These are phyloP conservation scores for Colletotrichum brevisporum DNA, from an alignment of 2,329 filamentous ascomycete species.

Conservation along the genomic window DNA sequence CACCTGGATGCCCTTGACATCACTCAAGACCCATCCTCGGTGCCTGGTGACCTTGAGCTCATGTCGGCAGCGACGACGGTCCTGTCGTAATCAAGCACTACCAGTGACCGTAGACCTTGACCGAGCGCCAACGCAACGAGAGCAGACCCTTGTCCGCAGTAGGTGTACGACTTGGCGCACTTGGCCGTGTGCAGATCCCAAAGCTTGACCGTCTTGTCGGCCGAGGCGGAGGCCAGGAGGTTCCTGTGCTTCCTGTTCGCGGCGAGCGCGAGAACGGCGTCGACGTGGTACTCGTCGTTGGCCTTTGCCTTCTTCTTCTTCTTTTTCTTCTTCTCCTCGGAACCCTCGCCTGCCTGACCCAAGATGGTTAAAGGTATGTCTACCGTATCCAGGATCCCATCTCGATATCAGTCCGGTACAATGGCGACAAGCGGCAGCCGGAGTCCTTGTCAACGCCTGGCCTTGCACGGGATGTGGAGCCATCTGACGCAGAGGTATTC, in stretches of 20 bases:
- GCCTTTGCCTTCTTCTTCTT: slow-evolving; percentile 91
- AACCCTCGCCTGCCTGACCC: slow-evolving; percentile 76
- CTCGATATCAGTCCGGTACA: slow-evolving; percentile 96
- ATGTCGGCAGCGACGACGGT: slow-evolving; percentile 97
- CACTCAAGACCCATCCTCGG: slow-evolving; percentile 95
- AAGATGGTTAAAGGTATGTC: slow-evolving; percentile 98
- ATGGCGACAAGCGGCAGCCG: slow-evolving; percentile 91
- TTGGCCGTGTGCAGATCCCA: slow-evolving; percentile 95
- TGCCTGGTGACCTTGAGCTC: no score
- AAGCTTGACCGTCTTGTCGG: slow-evolving; percentile 96
- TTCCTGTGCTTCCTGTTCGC: slow-evolving; percentile 96
- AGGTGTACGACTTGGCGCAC: slow-evolving; percentile 94
- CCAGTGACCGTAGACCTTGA: slow-evolving; percentile 88
- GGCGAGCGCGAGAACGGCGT: slow-evolving; percentile 90
- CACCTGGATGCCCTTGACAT: slow-evolving; percentile 93
- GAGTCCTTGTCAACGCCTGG: slow-evolving; percentile 72
- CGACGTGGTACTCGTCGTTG: slow-evolving; percentile 94
- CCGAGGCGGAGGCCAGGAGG: slow-evolving; percentile 92
- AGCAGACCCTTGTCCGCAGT: slow-evolving; percentile 99
- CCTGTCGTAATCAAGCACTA: no score
- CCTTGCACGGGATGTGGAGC: slow-evolving; percentile 90
- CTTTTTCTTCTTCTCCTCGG: slow-evolving; percentile 78
- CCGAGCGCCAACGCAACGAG: slow-evolving; percentile 92
- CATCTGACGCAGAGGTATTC: slow-evolving; percentile 97
- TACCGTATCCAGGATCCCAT: slow-evolving; percentile 95